Evolutionary conservation across 441 rosid species (phyloP).

Genomic region (Adansonia grandidieri): DNA sequence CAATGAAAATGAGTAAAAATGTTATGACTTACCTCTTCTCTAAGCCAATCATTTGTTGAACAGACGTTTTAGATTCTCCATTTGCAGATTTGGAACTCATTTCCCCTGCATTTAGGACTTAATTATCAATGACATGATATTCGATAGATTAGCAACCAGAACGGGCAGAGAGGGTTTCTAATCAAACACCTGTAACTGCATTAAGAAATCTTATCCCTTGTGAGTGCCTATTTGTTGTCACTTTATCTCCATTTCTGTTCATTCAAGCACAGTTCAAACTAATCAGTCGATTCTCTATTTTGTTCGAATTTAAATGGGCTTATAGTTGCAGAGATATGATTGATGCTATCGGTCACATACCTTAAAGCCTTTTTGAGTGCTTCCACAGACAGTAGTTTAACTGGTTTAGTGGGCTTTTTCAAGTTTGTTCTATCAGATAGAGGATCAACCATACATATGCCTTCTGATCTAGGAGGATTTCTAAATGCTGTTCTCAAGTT

Average conservation of each 20-base stretch:
- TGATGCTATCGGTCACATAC: constrained; percentile 38
- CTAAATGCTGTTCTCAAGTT: constrained; percentile 72
- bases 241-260: constrained; percentile 82
- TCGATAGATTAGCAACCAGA: constrained; percentile 6
- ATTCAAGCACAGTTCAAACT: constrained; percentile 22
- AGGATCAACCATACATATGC: constrained; percentile 73
- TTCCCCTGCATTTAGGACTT: constrained; percentile 49
- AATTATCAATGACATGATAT: constrained; percentile 6
- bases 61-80: constrained; percentile 43
- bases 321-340: constrained; percentile 14
- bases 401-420: constrained; percentile 56
- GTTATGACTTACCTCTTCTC: constrained; percentile 63
- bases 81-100: constrained; percentile 38
- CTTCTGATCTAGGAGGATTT: constrained; percentile 53
- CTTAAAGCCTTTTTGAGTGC: constrained; percentile 82
- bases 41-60: constrained; percentile 32
- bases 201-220: constrained; percentile 92
- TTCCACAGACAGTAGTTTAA: constrained; percentile 72
- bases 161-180: constrained; percentile 20
- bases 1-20: neutral
- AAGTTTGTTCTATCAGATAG: constrained; percentile 51
- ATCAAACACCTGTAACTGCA: constrained; percentile 71
- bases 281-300: neutral
- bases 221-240: constrained; percentile 83
- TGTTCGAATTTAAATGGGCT: neutral